Base-by-base conservation (phyloP, 2,329 filamentous ascomycete genomes). In the Verticillium isaacii region DNA sequence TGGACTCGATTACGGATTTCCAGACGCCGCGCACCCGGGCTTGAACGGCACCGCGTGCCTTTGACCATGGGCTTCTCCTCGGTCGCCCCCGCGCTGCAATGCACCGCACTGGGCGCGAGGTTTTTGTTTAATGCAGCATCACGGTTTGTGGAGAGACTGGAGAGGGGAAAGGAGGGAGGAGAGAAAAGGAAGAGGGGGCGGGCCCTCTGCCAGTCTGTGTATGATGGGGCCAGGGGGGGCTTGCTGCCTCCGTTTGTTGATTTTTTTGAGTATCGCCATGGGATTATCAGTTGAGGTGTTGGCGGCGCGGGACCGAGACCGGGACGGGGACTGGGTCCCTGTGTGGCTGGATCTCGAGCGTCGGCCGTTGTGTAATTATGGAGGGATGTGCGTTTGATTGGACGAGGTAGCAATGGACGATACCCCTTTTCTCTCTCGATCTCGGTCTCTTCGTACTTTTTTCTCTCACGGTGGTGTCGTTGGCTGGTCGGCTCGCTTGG, bases 1-100 rank as follows among this genome's bases (percentile, higher is more conserved):
- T 68, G 32, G 62, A 67, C 25, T 68, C 66, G 50, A 68, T 68
- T 34, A 68, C 66, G 39, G 63, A 66, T 52, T 65, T 65, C 8
- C 64, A 66, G 60, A 59, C 64, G 58, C 55, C 60, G 45, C 61
- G 50, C 58, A 57, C 45, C 57, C 45, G 45, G 3, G n/a, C 45
- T 19, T 52, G 9, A 52, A 23, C n/a, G 8, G 45, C 14, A 25
- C 23, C 1, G 1, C 2, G 45, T 4, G 29, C 29, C 29, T 29
- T 25, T 9, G 19, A 23, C 19, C 19, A 4, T 52, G 3, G 8
- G 9, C n/a, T 25, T 23, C 8, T 52, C 5, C 19, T 52, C 19
- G 45, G n/a, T 5, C 19, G 45, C 19, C 5, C 19, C 19, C 9
- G n/a, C 9, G 9, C 14, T 36, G 14, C 34, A 14, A 36, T 36